Evolutionary conservation across 345 rosid genomes (phyloP).

Genomic region (Linum usitatissimum): DNA sequence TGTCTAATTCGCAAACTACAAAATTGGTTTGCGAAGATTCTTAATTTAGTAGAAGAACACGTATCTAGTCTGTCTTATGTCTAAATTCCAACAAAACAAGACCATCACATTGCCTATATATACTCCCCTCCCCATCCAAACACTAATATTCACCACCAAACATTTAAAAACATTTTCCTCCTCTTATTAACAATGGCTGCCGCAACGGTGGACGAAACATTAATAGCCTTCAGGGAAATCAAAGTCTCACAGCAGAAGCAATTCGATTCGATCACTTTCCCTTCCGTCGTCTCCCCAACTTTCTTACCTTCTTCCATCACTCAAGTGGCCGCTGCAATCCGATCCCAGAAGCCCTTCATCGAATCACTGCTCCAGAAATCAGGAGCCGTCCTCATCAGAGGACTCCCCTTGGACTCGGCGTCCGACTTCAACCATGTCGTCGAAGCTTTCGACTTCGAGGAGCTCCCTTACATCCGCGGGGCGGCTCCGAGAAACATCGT

Average conservation of each 20-base stretch:
- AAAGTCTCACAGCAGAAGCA: background rate
- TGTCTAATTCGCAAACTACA: no score
- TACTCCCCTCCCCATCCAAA: no score
- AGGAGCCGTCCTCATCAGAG: conserved; percentile 67
- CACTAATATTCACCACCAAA: no score
- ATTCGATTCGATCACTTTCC: conserved; percentile 36
- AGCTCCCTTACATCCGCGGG: conserved; percentile 82
- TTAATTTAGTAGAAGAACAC: no score
- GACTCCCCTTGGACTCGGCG: conserved; percentile 47
- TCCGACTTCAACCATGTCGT: conserved; percentile 76
- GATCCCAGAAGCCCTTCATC: conserved; percentile 37
- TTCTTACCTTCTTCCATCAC: conserved; percentile 16
- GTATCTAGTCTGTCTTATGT: no score
- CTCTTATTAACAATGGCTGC: no score
- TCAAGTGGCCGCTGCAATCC: conserved; percentile 24
- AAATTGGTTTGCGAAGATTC: no score
- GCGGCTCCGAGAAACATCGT: conserved; percentile 71
- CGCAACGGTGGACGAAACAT: no score
- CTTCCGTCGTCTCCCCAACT: conserved; percentile 40
- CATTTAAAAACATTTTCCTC: no score
- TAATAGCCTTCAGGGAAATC: background rate
- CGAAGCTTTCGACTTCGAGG: conserved; percentile 79
- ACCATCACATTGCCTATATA: no score
- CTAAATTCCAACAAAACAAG: no score
- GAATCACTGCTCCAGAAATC: conserved; percentile 46